Evolutionary conservation across 1,139 yeast species (phyloP).

Genomic region (Kodamaea arcana): DNA sequence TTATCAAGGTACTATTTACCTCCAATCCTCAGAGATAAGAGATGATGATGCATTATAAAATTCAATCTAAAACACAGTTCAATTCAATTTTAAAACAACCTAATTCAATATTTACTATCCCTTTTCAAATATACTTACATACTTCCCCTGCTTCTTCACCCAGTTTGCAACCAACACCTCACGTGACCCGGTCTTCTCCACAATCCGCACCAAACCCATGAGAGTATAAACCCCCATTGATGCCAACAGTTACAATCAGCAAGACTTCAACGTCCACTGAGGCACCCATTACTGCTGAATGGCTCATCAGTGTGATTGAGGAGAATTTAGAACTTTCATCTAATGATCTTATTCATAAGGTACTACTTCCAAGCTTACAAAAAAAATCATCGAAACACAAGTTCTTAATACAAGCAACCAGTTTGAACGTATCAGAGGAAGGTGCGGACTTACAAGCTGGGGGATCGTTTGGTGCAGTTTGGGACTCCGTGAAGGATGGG

Average conservation of each 20-base stretch:
- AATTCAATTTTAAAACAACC: no score
- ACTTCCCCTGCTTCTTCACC: no score
- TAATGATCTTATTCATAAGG: constrained; percentile 4
- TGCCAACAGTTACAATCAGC: background rate
- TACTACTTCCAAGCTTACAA: constrained; percentile 19
- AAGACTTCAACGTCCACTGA: constrained; percentile 8
- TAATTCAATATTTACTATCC: no score
- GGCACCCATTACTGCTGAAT: constrained; percentile 9
- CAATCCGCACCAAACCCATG: no score
- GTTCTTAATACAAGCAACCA: constrained; percentile 29
- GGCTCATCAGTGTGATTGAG: constrained; percentile 5
- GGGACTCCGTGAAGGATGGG: constrained; percentile 41
- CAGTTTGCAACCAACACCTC: no score
- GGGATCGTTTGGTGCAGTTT: constrained; percentile 33
- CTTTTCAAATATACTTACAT: no score
- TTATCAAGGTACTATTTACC: no score
- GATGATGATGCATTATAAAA: no score
- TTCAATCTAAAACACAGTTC: no score
- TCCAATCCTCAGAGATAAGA: no score
- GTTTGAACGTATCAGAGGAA: constrained; percentile 13
- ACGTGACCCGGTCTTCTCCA: no score
- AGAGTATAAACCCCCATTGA: no score
- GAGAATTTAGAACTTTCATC: constrained; percentile 2
- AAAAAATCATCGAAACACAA: constrained; percentile 36
- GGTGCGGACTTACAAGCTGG: constrained; percentile 17